Evolutionary conservation across 371 early-diverging fungal genomes (phyloP).

Genomic region (Rhizopus arrhizus): DNA sequence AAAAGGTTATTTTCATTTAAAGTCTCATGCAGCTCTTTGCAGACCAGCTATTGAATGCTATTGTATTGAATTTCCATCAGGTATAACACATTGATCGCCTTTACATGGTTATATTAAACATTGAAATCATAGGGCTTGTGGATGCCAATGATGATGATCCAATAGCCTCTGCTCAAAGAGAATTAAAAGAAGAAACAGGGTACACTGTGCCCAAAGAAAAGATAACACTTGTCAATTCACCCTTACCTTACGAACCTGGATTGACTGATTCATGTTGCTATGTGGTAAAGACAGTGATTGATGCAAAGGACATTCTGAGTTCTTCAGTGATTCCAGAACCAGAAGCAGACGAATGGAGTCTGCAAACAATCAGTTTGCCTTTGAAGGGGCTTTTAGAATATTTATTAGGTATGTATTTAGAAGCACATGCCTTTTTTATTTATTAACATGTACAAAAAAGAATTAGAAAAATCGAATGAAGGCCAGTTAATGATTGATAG

Average conservation of each 20-base stretch:
- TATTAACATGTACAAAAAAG: slow-evolving; percentile 5
- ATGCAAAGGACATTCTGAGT: slow-evolving; percentile 12
- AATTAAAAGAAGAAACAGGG: slow-evolving; percentile 67
- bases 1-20: no score
- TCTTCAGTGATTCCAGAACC: slow-evolving; percentile 18
- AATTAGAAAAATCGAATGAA: slow-evolving; percentile 14
- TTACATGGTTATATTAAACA: neutral
- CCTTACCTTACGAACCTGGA: slow-evolving; percentile 64
- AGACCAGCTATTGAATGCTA: slow-evolving; percentile 62
- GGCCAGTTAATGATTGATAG: slow-evolving; percentile 25
- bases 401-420: slow-evolving; percentile 36
- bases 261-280: slow-evolving; percentile 58
- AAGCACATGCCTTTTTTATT: neutral
- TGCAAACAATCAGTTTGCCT: slow-evolving; percentile 50
- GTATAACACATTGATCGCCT: slow-evolving; percentile 24
- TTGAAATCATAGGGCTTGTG: slow-evolving; percentile 44
- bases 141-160: slow-evolving; percentile 51
- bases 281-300: slow-evolving; percentile 43
- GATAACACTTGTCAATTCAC: slow-evolving; percentile 11
- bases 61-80: slow-evolving; percentile 67
- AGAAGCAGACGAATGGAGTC: slow-evolving; percentile 63
- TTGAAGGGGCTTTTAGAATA: slow-evolving; percentile 33
- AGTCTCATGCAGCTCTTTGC: no score
- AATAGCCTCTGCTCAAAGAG: slow-evolving; percentile 54
- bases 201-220: slow-evolving; percentile 23